Evolutionary conservation across 352 stramenopile genomes (phyloP).

Genomic region (Plasmopara viticola): DNA sequence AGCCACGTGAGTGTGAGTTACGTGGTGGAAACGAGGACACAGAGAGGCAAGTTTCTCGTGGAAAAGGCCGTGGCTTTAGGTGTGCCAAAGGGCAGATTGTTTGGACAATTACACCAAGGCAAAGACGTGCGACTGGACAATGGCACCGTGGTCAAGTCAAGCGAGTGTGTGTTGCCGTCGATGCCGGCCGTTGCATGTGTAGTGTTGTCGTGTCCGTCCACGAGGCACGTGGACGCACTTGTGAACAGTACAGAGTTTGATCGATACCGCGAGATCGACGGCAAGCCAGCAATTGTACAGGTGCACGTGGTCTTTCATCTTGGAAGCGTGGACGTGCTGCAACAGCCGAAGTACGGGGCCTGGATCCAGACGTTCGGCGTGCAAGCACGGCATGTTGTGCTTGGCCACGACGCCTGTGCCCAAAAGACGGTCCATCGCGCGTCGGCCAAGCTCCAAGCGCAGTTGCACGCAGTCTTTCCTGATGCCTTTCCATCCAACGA

Average conservation of each 20-base stretch:
- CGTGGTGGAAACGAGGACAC: conserved; percentile 60
- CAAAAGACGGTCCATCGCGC: conserved; percentile 69
- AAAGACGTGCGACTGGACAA: conserved; percentile 70
- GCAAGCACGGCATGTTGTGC: conserved; percentile 52
- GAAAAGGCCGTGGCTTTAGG: conserved; percentile 57
- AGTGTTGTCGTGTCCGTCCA: conserved; percentile 54
- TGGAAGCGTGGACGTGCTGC: conserved; percentile 34
- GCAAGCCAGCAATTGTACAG: conserved; percentile 27
- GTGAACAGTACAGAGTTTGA: conserved; percentile 33
- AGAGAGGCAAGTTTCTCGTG: conserved; percentile 77
- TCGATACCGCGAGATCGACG: conserved; percentile 29
- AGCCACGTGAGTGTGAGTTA: conserved; percentile 59
- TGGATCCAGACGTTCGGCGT: conserved; percentile 56
- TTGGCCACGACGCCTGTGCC: conserved; percentile 41
- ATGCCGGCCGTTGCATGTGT: conserved; percentile 43
- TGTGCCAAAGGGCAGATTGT: conserved; percentile 71
- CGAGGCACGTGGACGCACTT: conserved; percentile 56
- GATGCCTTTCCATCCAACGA: conserved; percentile 48
- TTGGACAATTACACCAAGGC: conserved; percentile 71
- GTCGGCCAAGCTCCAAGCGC: conserved; percentile 61
- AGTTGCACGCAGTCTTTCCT: conserved; percentile 63
- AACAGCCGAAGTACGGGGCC: conserved; percentile 46
- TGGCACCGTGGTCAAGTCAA: conserved; percentile 50
- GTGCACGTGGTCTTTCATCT: conserved; percentile 66
- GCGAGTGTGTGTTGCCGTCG: conserved; percentile 65